Evolutionary conservation across 345 rosid species (phyloP), one percentile per base, ranked within the genome.

Genomic region (Salix suchowensis): DNA sequence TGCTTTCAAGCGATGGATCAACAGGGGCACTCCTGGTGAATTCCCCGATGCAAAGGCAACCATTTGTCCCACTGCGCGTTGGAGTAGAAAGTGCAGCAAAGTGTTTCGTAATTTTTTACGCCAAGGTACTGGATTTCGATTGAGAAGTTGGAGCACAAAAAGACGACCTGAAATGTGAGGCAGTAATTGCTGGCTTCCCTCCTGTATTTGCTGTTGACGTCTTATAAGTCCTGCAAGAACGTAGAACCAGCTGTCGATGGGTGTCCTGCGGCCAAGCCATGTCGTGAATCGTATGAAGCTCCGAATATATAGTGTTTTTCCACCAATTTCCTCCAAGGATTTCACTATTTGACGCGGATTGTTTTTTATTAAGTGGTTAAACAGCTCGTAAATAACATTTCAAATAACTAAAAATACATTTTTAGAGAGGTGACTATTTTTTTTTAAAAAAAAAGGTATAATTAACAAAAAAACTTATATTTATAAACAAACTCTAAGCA

Each of bases 111-210:
- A 36, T 89, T 77, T 78, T 37, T 61, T 77, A 40, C 89, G 88
- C 98, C 98, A 95, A 6, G 94, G 77, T 46, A 65, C 70, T 1
- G 94, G 73, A 77, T 75, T 93, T 72, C 94, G 83, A 77, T 85
- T 86, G 69, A 91, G 94, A 52, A 95, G 87, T 23, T 90, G 89
- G 48, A 85, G 92, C 24, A 83, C 88, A 12, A 87, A 95, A 14
- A 93, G 90, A 13, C 96, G 97, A 46, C 98, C 98, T n/a, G 91
- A 75, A 84, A 97, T 95, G 71, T 91, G 98, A 88, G 39, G 90
- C 78, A 66, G 91, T 82, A 72, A 95, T 88, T 12, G 88, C 97
- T 2, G 91, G 91, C 72, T 89, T 90, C n/a, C 91, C 97, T 4
- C 82, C 73, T 68, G 90, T 95, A 16, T 76, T 68, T 8, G 36